Base-by-base conservation (phyloP, 257 asterid species). In the Salvia splendens region DNA sequence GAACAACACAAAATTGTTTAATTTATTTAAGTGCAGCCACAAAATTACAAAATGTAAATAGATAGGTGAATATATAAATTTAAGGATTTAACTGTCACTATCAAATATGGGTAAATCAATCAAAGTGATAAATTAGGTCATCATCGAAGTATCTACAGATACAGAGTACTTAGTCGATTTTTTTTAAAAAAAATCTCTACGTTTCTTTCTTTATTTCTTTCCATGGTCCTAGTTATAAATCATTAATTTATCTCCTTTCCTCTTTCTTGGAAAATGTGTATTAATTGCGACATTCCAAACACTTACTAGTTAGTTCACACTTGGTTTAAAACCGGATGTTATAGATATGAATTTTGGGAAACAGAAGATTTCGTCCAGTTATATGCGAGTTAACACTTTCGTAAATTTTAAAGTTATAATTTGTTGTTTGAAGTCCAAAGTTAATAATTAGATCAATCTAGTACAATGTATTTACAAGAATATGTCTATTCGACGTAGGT, bases 101-200 rank as follows among this genome's bases (percentile, higher is more conserved):
- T 77, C 78, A 50, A 20, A 52, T 24, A 11, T 32, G 61, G 48
- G 48, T 57, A 28, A 10, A 48, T 62, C 45, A 49, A 36, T 11
- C 41, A 17, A 42, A 59, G 64, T 53, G 50, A 64, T 9, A 35
- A 43, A 50, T 85, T 83, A 77, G 88, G 88, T 84, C 63, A 62
- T 54, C 62, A 75, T 47, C 32, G 80, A 73, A 65, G 42, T 81
- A 75, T 81, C 15, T 69, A 81, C 80, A 72, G 87, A 74, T 87
- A 20, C 95, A 85, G 71, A 66, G 91, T 75, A 87, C 70, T 55
- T 83, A 36, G 83, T 64, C 86, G 17, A n/a, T 45, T 75, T 71
- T 12, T 47, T n/a, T 55, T 45, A 10, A 20, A 57, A 1, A 24
- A 24, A 24, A 24, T 46, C 57, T 60, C 78, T 82, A 82, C 85